These are phyloP conservation scores for Diutina mesorugosa DNA, from an alignment of 1,139 yeast genomes.

Conservation along the genomic window DNA sequence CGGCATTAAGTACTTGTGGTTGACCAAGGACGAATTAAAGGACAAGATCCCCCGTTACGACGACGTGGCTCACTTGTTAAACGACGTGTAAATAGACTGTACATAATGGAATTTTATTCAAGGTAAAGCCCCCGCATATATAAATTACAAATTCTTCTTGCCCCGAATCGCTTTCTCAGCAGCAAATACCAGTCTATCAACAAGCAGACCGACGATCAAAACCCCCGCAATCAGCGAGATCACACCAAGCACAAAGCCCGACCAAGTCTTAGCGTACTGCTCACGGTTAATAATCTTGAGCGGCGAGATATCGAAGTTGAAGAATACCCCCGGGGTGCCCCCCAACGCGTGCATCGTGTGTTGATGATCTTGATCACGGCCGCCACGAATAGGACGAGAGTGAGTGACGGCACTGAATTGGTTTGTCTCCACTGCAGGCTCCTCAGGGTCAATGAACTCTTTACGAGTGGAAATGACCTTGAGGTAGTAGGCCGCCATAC, in stretches of 20 bases:
- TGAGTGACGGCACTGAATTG: conserved; percentile 89
- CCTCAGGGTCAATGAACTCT: conserved; percentile 43
- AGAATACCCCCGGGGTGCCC: conserved; percentile 83
- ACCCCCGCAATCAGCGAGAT: conserved; percentile 90
- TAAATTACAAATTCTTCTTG: conserved; percentile 39
- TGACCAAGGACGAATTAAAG: conserved; percentile 67
- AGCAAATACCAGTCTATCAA: conserved; percentile 81
- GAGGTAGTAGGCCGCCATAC: conserved; percentile 63
- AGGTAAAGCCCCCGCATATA: background rate
- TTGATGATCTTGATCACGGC: conserved; percentile 83
- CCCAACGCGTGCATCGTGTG: conserved; percentile 76
- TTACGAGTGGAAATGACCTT: conserved; percentile 87
- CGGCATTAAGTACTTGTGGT: conserved; percentile 52
- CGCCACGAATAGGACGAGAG: conserved; percentile 75
- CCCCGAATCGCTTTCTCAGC: conserved; percentile 72
- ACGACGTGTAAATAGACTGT: conserved; percentile 19
- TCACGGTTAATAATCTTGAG: conserved; percentile 82
- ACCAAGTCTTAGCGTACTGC: conserved; percentile 67
- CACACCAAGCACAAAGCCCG: conserved; percentile 75
- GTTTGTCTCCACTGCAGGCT: conserved; percentile 56
- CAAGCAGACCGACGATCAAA: conserved; percentile 77
- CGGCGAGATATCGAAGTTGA: conserved; percentile 87
- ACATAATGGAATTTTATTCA: background rate
- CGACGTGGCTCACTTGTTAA: conserved; percentile 39
- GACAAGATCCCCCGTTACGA: conserved; percentile 43